Conservation (phyloP, 331 rosid species). For the Phaseolus coccineus region DNA sequence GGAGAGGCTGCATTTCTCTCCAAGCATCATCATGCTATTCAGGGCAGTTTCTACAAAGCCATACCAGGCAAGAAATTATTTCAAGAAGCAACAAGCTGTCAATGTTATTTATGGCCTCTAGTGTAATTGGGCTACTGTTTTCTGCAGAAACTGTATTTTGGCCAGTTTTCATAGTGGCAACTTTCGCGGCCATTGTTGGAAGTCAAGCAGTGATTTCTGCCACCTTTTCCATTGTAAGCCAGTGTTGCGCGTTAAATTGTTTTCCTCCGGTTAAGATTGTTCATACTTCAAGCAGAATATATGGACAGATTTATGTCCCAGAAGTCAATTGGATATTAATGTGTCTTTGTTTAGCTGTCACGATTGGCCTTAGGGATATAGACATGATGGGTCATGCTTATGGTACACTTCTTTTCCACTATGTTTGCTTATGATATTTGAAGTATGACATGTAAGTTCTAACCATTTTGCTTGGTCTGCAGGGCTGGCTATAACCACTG, state of each 20-base stretch:
- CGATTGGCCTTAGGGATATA: slow-evolving; percentile 75
- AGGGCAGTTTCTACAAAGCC: slow-evolving; percentile 76
- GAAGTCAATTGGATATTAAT: slow-evolving; percentile 81
- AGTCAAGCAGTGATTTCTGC: slow-evolving; percentile 86
- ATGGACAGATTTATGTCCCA: slow-evolving; percentile 80
- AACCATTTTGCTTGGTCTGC: slow-evolving; percentile 46
- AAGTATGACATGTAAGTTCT: slow-evolving; percentile 16
- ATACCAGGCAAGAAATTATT: slow-evolving; percentile 69
- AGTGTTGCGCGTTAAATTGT: slow-evolving; percentile 73
- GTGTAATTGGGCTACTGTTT: slow-evolving; percentile 10
- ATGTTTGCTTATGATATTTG: background rate
- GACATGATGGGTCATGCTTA: slow-evolving; percentile 84
- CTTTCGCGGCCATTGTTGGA: slow-evolving; percentile 74
- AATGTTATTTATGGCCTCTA: slow-evolving; percentile 15
- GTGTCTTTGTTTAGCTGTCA: slow-evolving; percentile 81
- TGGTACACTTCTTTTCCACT: slow-evolving; percentile 53
- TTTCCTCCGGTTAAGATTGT: slow-evolving; percentile 74
- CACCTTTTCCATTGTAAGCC: slow-evolving; percentile 76
- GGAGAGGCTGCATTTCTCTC: slow-evolving; percentile 92
- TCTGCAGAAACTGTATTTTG: slow-evolving; percentile 81
- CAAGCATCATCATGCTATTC: slow-evolving; percentile 70
- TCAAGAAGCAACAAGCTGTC: background rate
- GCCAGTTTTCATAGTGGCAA: slow-evolving; percentile 84
- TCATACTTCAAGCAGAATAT: slow-evolving; percentile 77
- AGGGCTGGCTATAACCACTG: slow-evolving; percentile 74